Base-by-base conservation (phyloP, 2,329 filamentous ascomycete genomes). In the Alternaria brassicae region DNA sequence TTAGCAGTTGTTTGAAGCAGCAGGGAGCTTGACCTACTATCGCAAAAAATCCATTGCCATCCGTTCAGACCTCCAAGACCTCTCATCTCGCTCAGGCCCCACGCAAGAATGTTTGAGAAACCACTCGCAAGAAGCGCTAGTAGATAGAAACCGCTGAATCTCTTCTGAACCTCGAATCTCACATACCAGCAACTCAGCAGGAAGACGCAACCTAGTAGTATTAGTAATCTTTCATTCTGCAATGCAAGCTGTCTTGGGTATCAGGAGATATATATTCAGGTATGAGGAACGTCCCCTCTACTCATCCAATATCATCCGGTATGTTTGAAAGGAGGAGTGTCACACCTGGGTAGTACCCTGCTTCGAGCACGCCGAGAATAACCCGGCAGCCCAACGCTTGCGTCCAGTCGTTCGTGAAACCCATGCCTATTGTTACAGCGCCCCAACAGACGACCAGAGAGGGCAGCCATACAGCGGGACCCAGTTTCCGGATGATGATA, bases 41-140 rank as follows among this genome's bases (percentile, higher is more conserved):
- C 1, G 42, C 60, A 19, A 69, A 69, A 70, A 13, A 70, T 68
- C 72, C 72, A 74, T 34, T 69, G 54, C 72, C 73, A 74, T 1
- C 72, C 72, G 34, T 74, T 73, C 7, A 69, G 63, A 0, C 71
- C 67, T 39, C 69, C 57, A 0, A 67, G 62, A 1, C 72, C 72
- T 19, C 60, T 57, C 53, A 75, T 72, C 50, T 73, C 57, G 6
- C 70, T 72, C 13, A 76, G 49, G 1, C 61, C 72, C 56, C 73
- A 75, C 2, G 73, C 73, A 27, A 76, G 45, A 37, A 75, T 74
- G 6, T 72, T 71, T 1, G 68, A 69, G 47, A 75, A 75, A 1
- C 67, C 73, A 36, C 67, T 68, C 5, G 71, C 61, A 2, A 74
- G 50, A 9, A 75, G 56, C 3, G 72, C 58, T 2, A 72, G 66